These are phyloP conservation scores for Stropharia rugosoannulata DNA, from an alignment of 768 basidiomycete species.

Conservation along the genomic window DNA sequence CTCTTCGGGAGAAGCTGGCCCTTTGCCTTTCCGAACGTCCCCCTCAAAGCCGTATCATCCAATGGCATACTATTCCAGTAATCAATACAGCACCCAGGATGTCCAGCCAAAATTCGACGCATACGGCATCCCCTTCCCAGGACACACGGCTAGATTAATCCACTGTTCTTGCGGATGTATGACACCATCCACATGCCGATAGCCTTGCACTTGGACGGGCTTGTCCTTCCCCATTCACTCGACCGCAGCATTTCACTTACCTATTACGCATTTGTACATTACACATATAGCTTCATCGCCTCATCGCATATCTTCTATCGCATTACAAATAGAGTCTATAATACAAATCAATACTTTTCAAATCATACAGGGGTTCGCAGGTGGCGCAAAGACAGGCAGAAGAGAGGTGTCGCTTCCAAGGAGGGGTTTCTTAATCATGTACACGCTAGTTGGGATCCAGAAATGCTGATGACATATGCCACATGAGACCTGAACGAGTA, in stretches of 20 bases:
- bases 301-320: constrained; percentile 1
- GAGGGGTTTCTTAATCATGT: neutral
- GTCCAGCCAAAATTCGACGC: constrained; percentile 10
- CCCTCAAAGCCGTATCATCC: constrained; percentile 18
- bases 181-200: constrained; percentile 28
- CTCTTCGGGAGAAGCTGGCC: constrained; percentile 12
- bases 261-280: constrained; percentile 12
- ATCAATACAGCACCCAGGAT: constrained; percentile 8
- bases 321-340: constrained; percentile 13
- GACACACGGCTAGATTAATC: constrained; percentile 12
- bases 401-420: constrained; percentile 9
- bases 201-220: constrained; percentile 5
- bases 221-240: constrained; percentile 8
- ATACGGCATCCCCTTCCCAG: constrained; percentile 11
- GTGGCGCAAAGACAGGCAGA: constrained; percentile 8
- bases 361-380: constrained; percentile 1
- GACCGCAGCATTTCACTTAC: constrained; percentile 5
- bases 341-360: constrained; percentile 24
- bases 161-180: constrained; percentile 37
- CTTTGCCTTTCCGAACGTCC: constrained; percentile 14
- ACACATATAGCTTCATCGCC: constrained; percentile 3
- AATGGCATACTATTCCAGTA: constrained; percentile 13
- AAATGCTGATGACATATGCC: neutral
- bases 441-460: neutral
- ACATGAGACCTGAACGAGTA: neutral